Base-by-base conservation (phyloP, 345 rosid species). In the Acer negundo region DNA sequence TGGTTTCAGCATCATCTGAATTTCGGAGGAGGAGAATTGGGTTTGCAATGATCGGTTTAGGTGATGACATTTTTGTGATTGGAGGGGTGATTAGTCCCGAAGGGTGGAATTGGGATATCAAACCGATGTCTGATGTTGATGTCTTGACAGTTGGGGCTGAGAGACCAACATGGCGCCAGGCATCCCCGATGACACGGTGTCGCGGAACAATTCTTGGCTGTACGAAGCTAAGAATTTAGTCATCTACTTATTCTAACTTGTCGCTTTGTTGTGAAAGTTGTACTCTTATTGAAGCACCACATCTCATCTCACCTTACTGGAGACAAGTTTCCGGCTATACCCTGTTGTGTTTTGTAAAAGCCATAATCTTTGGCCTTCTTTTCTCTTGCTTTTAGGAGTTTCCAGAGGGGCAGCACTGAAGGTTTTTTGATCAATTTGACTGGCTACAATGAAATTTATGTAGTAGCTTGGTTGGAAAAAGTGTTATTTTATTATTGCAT, bases 61-160 rank as follows among this genome's bases (percentile, higher is more conserved):
- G 94, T 28, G 93, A 86, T 22, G 97, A 96, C 72, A 84, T 96
- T 35, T 89, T 88, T 70, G 83, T 94, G 72, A 84, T 96, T 1
- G 99, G 99, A 74, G 99, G 99, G 69, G 94, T 96, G 51, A 90
- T 96, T 42, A 97, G 98, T 23, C 98, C 98, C 3, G 98, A 96
- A 73, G 65, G 93, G 69, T 88, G 84, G 83, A 89, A 92, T 56
- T 87, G 98, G 97, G 92, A 89, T 66, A 89, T 96, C 75, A 88
- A 86, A 76, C 93, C 91, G 2, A 69, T 89, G 83, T 91, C 97
- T 0, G 95, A 90, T 69, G 93, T 94, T 15, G 98, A 92, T 58
- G 83, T 83, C 46, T 85, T 90, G 79, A 79, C 83, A 0, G 87
- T 92, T 67, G 90, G 86, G 76, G 90, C 79, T 58, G 98, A 94